Conservation (phyloP, 345 rosid genomes). For the Eucalyptus virginea region DNA sequence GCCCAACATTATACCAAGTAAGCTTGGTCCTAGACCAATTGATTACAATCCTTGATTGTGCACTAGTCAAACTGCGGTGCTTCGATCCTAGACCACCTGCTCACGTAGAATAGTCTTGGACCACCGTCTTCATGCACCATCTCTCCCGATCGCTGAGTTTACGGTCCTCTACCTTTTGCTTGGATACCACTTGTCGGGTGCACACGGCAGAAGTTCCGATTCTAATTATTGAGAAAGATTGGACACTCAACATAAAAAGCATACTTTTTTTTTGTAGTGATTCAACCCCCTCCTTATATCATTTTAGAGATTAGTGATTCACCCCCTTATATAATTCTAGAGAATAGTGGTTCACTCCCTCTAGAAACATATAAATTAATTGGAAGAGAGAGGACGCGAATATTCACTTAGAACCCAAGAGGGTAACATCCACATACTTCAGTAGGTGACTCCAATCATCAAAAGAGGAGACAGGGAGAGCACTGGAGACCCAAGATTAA, state of each 20-base stretch:
- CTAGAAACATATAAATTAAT: too few relatives aligned
- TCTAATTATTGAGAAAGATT: background rate
- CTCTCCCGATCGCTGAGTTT: background rate
- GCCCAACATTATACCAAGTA: background rate
- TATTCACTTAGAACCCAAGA: too few relatives aligned
- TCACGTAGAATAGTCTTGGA: background rate
- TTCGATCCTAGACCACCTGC: fast-evolving
- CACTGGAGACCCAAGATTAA: background rate
- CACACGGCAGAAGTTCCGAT: background rate
- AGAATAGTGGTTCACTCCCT: too few relatives aligned
- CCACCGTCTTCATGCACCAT: background rate
- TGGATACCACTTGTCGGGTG: background rate
- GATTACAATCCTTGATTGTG: background rate
- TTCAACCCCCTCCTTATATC: too few relatives aligned
- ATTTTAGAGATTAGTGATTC: too few relatives aligned
- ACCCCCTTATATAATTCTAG: too few relatives aligned
- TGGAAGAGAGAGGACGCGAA: too few relatives aligned
- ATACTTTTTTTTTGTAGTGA: background rate
- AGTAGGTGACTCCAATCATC: background rate
- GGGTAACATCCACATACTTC: background rate
- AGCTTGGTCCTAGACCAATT: background rate
- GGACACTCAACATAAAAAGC: background rate
- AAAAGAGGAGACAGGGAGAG: background rate
- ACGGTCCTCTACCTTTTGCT: background rate
- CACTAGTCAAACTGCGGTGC: background rate